Evolutionary conservation across 306 rosid genomes (phyloP).

Genomic region (Medicago ruthenica): DNA sequence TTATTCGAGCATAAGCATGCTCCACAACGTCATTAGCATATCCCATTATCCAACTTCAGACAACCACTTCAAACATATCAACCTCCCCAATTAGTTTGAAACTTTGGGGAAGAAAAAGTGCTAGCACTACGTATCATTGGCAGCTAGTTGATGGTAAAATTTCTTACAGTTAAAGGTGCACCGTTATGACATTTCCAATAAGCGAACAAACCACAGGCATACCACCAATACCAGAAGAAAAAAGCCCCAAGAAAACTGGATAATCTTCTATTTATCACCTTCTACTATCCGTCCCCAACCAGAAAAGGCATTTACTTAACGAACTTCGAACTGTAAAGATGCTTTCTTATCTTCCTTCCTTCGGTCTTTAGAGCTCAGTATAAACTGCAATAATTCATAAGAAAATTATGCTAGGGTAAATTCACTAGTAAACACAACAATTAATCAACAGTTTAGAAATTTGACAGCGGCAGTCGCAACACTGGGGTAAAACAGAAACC

Average conservation of each 20-base stretch:
- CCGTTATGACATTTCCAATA: slow-evolving; percentile 51
- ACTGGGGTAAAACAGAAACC: slow-evolving; percentile 23
- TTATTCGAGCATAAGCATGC: slow-evolving; percentile 30
- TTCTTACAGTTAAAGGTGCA: slow-evolving; percentile 50
- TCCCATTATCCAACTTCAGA: slow-evolving; percentile 53
- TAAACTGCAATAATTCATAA: slow-evolving; percentile 51
- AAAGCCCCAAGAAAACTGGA: slow-evolving; percentile 57
- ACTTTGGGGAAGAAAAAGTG: slow-evolving; percentile 41
- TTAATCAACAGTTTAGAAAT: slow-evolving; percentile 29
- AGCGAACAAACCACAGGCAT: slow-evolving; percentile 61
- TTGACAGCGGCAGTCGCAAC: not conserved
- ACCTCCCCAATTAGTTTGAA: slow-evolving; percentile 50
- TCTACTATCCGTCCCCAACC: slow-evolving; percentile 82
- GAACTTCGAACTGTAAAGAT: slow-evolving; percentile 52
- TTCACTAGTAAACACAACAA: slow-evolving; percentile 17
- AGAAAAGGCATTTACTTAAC: slow-evolving; percentile 69
- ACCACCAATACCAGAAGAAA: slow-evolving; percentile 65
- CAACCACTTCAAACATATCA: slow-evolving; percentile 50
- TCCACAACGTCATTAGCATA: slow-evolving; percentile 36
- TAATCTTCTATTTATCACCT: slow-evolving; percentile 54
- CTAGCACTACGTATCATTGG: slow-evolving; percentile 39
- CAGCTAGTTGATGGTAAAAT: slow-evolving; percentile 51
- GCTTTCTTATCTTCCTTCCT: slow-evolving; percentile 59
- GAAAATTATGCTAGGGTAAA: not conserved
- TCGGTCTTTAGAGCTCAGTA: slow-evolving; percentile 59